Conservation (phyloP, 177 flowering plant species). For the Tripterygium wilfordii region DNA sequence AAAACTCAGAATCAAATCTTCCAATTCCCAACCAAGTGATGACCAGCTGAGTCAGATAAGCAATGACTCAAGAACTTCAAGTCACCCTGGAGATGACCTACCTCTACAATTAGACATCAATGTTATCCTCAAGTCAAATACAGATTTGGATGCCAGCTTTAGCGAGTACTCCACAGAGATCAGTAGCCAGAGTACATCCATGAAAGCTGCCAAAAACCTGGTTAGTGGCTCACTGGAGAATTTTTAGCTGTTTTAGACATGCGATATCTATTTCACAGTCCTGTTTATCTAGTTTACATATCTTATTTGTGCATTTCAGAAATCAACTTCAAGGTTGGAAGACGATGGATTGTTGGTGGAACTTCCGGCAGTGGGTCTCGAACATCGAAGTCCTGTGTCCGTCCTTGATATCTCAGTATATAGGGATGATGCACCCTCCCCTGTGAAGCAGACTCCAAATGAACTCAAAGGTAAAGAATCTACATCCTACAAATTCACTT, state of each 20-base stretch:
- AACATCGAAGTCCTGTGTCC: slow-evolving; percentile 67
- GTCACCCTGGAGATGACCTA: slow-evolving; percentile 48
- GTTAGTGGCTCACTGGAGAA: slow-evolving; percentile 19
- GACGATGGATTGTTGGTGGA: slow-evolving; percentile 28
- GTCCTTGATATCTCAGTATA: slow-evolving; percentile 42
- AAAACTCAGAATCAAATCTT: slow-evolving; percentile 33
- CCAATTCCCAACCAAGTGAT: slow-evolving; percentile 30
- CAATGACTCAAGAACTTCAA: slow-evolving; percentile 44
- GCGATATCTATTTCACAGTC: not conserved
- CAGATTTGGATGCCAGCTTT: slow-evolving; percentile 32
- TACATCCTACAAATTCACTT: no score
- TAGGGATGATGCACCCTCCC: slow-evolving; percentile 37
- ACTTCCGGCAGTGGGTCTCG: slow-evolving; percentile 31
- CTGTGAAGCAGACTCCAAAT: slow-evolving; percentile 33
- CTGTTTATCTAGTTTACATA: not conserved
- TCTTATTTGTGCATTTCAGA: slow-evolving; percentile 22
- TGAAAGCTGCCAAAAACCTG: slow-evolving; percentile 15
- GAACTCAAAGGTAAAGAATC: no score
- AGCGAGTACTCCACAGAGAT: slow-evolving; percentile 12
- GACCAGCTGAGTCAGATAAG: slow-evolving; percentile 58
- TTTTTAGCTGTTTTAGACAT: slow-evolving; percentile 19
- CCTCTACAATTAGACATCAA: slow-evolving; percentile 42
- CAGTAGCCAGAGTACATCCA: slow-evolving; percentile 25
- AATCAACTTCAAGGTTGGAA: slow-evolving; percentile 17
- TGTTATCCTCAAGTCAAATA: slow-evolving; percentile 29